Conservation (phyloP, 192 early-diverging fungal genomes). For the Rhizophagus clarus region DNA sequence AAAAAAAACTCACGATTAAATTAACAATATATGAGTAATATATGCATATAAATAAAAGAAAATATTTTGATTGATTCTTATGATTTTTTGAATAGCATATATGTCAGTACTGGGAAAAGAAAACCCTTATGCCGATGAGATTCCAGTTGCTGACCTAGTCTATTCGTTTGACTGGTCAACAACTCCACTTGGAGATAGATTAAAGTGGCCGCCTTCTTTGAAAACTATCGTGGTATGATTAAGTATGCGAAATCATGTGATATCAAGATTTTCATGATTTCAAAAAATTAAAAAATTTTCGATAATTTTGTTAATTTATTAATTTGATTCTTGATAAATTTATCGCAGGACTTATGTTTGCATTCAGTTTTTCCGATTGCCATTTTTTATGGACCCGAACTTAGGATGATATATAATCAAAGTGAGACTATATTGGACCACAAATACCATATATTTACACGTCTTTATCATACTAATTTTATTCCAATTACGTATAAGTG, state of each 20-base stretch:
- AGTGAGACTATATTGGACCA: background rate
- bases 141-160: conserved; percentile 30
- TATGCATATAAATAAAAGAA: no score
- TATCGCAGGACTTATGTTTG: conserved; percentile 7
- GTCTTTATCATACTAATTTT: background rate
- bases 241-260: no score
- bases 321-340: no score
- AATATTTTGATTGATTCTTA: no score
- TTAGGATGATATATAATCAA: conserved; percentile 21
- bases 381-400: conserved; percentile 6
- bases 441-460: background rate
- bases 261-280: no score
- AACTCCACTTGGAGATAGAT: conserved; percentile 38
- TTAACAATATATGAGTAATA: no score
- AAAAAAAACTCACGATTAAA: no score
- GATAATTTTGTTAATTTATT: no score
- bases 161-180: conserved; percentile 39
- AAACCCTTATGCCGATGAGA: conserved; percentile 2
- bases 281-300: no score
- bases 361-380: conserved; percentile 8
- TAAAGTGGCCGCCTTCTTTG: conserved; percentile 27
- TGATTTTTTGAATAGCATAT: background rate
- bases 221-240: conserved; percentile 21
- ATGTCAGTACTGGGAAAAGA: conserved; percentile 3
- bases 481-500: background rate